Evolutionary conservation across 2,329 filamentous ascomycete species (phyloP).

Genomic region (Cercospora sp.): DNA sequence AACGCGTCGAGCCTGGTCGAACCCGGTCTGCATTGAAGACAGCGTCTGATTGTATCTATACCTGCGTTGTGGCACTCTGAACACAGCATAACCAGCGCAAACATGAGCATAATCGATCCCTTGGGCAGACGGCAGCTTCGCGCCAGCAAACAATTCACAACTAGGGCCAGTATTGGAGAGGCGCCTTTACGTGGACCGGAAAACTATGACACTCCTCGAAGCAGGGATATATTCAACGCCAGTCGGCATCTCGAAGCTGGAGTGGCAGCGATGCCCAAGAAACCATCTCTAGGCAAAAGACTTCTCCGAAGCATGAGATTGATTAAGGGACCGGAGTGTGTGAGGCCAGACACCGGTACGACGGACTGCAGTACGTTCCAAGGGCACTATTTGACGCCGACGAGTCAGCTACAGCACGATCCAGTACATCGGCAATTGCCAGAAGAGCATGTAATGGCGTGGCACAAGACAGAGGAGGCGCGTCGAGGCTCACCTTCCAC

Average conservation of each 20-base stretch:
- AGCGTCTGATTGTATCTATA: background rate
- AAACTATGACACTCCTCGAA: constrained; percentile 13
- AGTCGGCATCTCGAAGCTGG: background rate
- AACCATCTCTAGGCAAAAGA: background rate
- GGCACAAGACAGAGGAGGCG: background rate
- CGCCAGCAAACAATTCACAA: background rate
- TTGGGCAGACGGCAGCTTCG: background rate
- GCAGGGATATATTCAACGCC: constrained; percentile 10
- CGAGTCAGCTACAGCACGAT: background rate
- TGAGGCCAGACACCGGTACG: background rate
- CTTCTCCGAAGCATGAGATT: background rate
- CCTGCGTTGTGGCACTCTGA: background rate
- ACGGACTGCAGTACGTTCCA: background rate
- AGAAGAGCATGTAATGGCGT: constrained; percentile 7
- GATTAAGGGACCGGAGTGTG: background rate
- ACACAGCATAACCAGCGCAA: background rate
- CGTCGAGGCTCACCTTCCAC: background rate
- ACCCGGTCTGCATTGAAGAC: background rate
- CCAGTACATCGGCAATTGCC: constrained; percentile 8
- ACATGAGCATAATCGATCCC: constrained; percentile 13
- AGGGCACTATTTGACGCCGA: background rate
- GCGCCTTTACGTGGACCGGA: constrained; percentile 9
- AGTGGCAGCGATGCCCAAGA: background rate
- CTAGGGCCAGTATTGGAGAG: background rate
- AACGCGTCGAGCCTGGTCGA: background rate